Evolutionary conservation across 2,329 filamentous ascomycete species (phyloP), one percentile per base, ranked within the genome.

Genomic region (Coniochaeta pulveracea): DNA sequence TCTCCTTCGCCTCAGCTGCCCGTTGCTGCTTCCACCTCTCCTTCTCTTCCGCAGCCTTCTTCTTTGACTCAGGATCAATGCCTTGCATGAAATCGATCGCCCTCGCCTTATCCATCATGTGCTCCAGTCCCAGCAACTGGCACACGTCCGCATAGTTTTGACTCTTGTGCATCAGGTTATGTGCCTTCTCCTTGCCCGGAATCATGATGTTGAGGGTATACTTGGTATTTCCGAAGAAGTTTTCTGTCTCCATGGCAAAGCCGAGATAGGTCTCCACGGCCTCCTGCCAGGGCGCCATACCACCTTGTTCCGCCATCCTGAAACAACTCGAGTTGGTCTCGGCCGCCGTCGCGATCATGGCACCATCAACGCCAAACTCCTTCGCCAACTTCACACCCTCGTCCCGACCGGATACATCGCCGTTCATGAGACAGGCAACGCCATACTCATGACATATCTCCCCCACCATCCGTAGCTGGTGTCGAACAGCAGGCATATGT

Each of bases 331-430:
- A 75, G 51, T 98, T 98, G 42, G 79, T 74, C 62, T 98, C 91
- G 1, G 91, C 91, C 4, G 85, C 72, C 3, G 85, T 91, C 8
- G 91, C 91, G 47, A 98, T 96, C 91, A 98, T 98, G 39, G 85
- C 91, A 5, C 88, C 89, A 49, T 96, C 88, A 5, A 82, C 83
- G n/a, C 78, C 80, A 50, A 73, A 95, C 52, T 94, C 80, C 17
- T 71, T 48, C 40, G 86, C 79, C 6, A 98, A 66, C 38, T 64
- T 53, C 6, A 82, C 50, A 0, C 78, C 89, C 38, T 93, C 66
- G 33, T 85, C 80, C 35, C 83, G 73, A 23, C 66, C 74, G 35
- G 69, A 74, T 0, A 98, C 86, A 48, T 98, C 91, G 30, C 91
- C 91, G 50, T 98, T 98, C 77, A 96, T 88, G 25, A 96, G 59